Percentiles rank a stretch among this genome's conserved stretches.
Conservation (phyloP, 768 basidiomycete species). For the Lactarius sp. region DNA sequence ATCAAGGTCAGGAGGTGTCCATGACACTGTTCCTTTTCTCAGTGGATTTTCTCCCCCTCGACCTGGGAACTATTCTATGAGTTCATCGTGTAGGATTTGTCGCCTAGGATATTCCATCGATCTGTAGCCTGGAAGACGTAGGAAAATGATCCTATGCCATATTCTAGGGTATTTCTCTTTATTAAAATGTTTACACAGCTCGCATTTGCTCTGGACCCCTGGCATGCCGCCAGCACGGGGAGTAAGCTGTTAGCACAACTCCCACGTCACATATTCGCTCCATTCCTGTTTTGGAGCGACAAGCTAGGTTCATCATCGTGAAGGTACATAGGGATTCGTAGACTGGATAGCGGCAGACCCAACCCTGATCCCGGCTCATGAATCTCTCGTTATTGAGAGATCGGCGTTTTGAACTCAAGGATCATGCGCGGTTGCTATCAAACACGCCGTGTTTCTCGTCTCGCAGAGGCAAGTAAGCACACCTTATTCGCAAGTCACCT, state of each 20-base stretch:
- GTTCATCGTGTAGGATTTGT: background rate
- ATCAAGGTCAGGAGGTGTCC: background rate
- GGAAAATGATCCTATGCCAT: background rate
- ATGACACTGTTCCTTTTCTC: background rate
- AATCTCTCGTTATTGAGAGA: background rate
- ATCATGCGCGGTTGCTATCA: background rate
- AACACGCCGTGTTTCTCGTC: background rate
- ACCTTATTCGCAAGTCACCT: background rate
- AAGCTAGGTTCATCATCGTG: background rate
- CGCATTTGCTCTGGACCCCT: background rate
- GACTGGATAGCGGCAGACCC: background rate
- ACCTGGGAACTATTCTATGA: background rate
- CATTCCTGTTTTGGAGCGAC: background rate
- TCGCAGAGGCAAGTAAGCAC: background rate
- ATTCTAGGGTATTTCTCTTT: background rate
- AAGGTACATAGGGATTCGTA: background rate
- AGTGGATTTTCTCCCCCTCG: background rate
- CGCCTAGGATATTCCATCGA: background rate
- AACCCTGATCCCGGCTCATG: background rate
- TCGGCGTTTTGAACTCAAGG: background rate
- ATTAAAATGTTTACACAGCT: background rate
- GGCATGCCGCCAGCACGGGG: background rate
- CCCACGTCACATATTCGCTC: background rate
- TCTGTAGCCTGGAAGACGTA: background rate
- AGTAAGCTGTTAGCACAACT: background rate